A percentile compares a stretch with the other conserved stretches of the same genome.
These are phyloP conservation scores for Globisporangium splendens DNA, from an alignment of 352 stramenopile genomes.

Conservation along the genomic window DNA sequence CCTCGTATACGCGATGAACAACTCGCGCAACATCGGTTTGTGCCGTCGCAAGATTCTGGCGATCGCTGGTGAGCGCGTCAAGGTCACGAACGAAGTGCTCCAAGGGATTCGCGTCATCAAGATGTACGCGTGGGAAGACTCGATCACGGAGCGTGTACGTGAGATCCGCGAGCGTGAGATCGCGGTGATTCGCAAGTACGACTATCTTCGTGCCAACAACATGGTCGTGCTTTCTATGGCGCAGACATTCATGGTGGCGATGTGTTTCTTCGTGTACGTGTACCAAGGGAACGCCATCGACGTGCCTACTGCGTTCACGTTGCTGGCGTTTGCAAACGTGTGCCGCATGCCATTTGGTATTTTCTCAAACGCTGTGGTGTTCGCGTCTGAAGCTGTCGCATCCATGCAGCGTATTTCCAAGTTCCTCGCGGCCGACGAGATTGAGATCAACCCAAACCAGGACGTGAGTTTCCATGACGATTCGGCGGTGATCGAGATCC, in stretches of 20 bases:
- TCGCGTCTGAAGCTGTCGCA: constrained; percentile 21
- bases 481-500: constrained; percentile 20
- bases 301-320: constrained; percentile 21
- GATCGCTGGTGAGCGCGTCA: constrained; percentile 75
- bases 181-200: constrained; percentile 28
- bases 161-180: constrained; percentile 44
- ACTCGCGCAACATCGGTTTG: constrained; percentile 27
- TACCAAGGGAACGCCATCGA: constrained; percentile 20
- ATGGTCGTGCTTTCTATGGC: constrained; percentile 18
- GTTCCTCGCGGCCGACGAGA: constrained; percentile 32
- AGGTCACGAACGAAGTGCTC: constrained; percentile 93
- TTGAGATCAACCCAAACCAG: constrained; percentile 11
- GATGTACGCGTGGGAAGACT: constrained; percentile 84
- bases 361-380: constrained; percentile 34
- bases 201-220: constrained; percentile 31
- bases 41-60: constrained; percentile 31
- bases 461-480: constrained; percentile 5
- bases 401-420: constrained; percentile 26
- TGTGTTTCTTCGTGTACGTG: constrained; percentile 26
- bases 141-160: constrained; percentile 27
- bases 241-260: constrained; percentile 13
- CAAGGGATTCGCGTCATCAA: constrained; percentile 89
- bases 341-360: constrained; percentile 31
- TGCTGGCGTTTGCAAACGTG: constrained; percentile 31
- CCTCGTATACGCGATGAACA: constrained; percentile 20